Evolutionary conservation across 805 yeast species (phyloP), one percentile per base, ranked within the genome.

Genomic region (Metschnikowia colocasiae): DNA sequence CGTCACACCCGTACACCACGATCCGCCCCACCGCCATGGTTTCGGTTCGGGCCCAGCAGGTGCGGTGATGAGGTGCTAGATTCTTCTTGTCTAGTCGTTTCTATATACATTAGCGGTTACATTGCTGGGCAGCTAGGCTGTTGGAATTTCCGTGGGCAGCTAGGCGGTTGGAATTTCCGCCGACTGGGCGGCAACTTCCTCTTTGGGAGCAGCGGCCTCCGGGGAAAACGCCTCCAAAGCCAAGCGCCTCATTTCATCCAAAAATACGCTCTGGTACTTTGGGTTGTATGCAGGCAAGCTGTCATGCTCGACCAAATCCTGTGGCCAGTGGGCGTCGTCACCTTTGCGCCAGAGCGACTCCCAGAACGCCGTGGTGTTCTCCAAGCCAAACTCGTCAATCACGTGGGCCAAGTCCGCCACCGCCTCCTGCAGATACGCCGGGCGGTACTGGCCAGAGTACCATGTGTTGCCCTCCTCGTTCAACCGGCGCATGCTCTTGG

Each of bases 281-380:
- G 88, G 80, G 51, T 75, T 75, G 60, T 76, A 72, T 56, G 76
- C 68, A 22, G 77, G 83, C 55, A 88, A 66, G 49, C 69, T 65
- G n/a, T 74, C 74, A 67, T 88, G 96, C 51, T 75, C 67, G 13
- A 83, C 82, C 45, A 80, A 63, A 7, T 75, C 76, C 2, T 52
- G 55, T 46, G 78, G 70, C 97, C 97, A 90, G 64, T 83, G 75
- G 52, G 74, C 69, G 40, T 79, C 82, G 44, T 81, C 90, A 40
- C 98, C 98, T 68, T 81, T 81, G 65, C 96, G 79, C 95, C 95
- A 90, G 45, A 79, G 71, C 55, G 82, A 81, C 58, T 89, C 97
- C 98, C 98, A 91, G 57, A 73, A 76, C 20, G 89, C 71, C 38
- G 71, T 78, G 32, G 83, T 71, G 53, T 71, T 52, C 30, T 63